Evolutionary conservation across 2,329 filamentous ascomycete species (phyloP), one percentile per base, ranked within the genome.

Genomic region (Beauveria sp.): DNA sequence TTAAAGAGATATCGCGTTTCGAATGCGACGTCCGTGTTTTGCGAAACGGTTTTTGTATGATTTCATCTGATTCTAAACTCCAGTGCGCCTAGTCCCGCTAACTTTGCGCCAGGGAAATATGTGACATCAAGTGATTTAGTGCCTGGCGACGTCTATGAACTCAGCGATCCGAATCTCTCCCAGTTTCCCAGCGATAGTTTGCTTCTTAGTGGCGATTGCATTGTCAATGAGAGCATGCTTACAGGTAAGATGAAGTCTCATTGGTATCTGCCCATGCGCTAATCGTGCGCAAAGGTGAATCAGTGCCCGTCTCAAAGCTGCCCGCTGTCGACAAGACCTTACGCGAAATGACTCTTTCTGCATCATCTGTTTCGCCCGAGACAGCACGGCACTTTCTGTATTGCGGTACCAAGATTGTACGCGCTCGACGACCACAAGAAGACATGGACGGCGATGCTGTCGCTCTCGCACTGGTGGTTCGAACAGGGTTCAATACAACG

Each of bases 181-280:
- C 90, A 96, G 68, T 89, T 98, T 65, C 95, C 95, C 1, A 95
- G 91, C 69, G 95, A 99, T 73, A 96, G 93, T 73, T 78, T 99
- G 40, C 78, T 99, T 6, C 81, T 99, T 0, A 91, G 90, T 58
- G 96, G 95, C 46, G 96, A 99, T 75, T 97, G 93, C 70, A 98
- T 99, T 65, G 93, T 99, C 66, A 99, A 99, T 70, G 95, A 99
- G 76, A 98, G 95, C 76, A 99, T 99, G 95, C 84, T 99, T 42
- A 99, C 95, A 45, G 75, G 75, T 75, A 67, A 59, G 67, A n/a
- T 5, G 18, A 86, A 79, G 24, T 20, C n/a, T 48, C 6, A 28
- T 16, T 52, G 22, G 18, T 18, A 51, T 14, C 28, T 43, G 10
- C 16, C 9, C 14, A 62, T 69, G 60, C 68, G 26, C 34, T 48